Conservation (phyloP, 2,329 filamentous ascomycete genomes). For the Ilyonectria mors-panacis region DNA sequence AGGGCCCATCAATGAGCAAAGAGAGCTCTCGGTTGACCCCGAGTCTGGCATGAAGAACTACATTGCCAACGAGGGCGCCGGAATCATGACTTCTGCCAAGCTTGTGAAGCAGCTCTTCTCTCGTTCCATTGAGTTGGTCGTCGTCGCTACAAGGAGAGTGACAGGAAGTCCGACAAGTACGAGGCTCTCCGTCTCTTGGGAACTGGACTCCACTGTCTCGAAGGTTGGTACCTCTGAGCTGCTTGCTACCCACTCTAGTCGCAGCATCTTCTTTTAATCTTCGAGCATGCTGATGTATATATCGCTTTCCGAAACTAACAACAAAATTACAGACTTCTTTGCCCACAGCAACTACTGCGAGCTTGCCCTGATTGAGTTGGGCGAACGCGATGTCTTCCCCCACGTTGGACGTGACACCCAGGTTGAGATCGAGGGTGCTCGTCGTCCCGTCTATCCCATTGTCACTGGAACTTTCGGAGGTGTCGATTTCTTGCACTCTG, state of each 20-base stretch:
- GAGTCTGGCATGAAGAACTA: conserved; percentile 91
- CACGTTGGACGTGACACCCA: conserved; percentile 85
- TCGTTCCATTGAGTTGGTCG: conserved; percentile 84
- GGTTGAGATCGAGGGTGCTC: conserved; percentile 78
- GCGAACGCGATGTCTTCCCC: conserved; percentile 85
- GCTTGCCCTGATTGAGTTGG: conserved; percentile 88
- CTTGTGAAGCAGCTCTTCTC: conserved; percentile 83
- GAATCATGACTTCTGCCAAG: conserved; percentile 85
- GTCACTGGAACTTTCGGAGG: conserved; percentile 95
- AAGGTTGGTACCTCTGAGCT: conserved; percentile 64
- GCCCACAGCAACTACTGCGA: conserved; percentile 96
- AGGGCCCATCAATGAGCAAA: conserved; percentile 82
- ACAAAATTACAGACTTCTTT: conserved; percentile 76
- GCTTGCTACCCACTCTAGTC: not conserved
- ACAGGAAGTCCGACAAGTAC: conserved; percentile 80
- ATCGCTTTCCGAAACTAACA: conserved; percentile 26
- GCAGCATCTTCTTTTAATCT: not conserved
- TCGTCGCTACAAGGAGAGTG: conserved; percentile 74
- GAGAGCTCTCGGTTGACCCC: conserved; percentile 84
- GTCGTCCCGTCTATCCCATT: conserved; percentile 80
- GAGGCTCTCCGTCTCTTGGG: conserved; percentile 90
- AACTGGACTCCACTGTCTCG: conserved; percentile 90
- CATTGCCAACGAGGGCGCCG: conserved; percentile 85
- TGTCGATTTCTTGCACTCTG: conserved; percentile 93
- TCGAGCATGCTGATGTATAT: not conserved